These are phyloP conservation scores for Calocybe indica DNA, from an alignment of 768 basidiomycete species.

Conservation along the genomic window DNA sequence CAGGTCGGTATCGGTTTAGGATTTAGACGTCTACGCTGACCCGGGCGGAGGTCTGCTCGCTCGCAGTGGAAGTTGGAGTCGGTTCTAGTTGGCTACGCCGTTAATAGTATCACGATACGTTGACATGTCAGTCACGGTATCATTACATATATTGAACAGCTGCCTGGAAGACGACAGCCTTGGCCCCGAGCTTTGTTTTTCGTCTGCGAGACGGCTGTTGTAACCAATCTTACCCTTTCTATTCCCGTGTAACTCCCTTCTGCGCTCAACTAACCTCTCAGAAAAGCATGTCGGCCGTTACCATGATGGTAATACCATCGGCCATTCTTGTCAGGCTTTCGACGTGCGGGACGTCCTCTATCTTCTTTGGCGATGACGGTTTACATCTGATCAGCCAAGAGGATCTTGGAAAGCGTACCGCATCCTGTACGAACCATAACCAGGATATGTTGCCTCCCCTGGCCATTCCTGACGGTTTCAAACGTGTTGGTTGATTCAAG, in stretches of 20 bases:
- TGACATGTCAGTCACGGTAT: too few species aligned
- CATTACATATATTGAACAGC: too few species aligned
- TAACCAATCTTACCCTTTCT: constrained; percentile 11
- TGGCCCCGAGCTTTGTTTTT: too few species aligned
- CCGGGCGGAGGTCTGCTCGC: background rate
- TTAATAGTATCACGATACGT: too few species aligned
- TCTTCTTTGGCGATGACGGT: constrained; percentile 83
- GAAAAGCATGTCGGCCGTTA: constrained; percentile 23
- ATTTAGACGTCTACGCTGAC: background rate
- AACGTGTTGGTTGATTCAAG: constrained; percentile 89
- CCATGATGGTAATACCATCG: constrained; percentile 8
- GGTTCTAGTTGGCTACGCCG: too few species aligned
- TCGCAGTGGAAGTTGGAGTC: background rate
- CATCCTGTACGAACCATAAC: constrained; percentile 77
- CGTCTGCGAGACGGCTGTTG: constrained; percentile 12
- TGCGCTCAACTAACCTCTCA: background rate
- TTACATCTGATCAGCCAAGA: constrained; percentile 61
- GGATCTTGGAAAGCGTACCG: constrained; percentile 58
- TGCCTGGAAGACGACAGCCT: too few species aligned
- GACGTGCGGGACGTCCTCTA: constrained; percentile 59
- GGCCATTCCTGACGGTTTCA: constrained; percentile 81
- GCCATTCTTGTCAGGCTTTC: background rate
- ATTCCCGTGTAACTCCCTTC: constrained; percentile 7
- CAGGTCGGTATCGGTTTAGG: background rate
- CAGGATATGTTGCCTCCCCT: constrained; percentile 72